phyloP scores from a whole-genome alignment of 2,329 filamentous ascomycete species.

The Colletotrichum endophyticum region DNA sequence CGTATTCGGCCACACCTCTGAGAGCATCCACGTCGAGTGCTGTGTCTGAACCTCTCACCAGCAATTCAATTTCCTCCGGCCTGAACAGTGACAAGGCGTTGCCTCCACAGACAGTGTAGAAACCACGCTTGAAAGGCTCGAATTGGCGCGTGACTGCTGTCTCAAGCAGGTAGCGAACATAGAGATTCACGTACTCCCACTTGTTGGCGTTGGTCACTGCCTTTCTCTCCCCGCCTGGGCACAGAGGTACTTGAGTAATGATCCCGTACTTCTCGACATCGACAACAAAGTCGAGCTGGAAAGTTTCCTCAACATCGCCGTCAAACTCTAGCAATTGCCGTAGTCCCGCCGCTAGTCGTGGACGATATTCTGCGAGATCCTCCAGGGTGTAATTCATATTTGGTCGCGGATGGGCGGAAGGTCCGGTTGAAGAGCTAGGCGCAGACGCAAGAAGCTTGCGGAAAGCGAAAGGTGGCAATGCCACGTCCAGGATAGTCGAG shows the following conservation, averaged over 20 bases:
- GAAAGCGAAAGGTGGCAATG: slow-evolving; percentile 87
- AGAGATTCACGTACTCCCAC: slow-evolving; percentile 85
- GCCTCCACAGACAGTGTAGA: slow-evolving; percentile 89
- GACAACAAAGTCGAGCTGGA: slow-evolving; percentile 82
- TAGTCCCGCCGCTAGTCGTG: slow-evolving; percentile 76
- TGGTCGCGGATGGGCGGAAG: slow-evolving; percentile 61
- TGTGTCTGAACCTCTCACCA: slow-evolving; percentile 86
- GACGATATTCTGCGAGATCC: slow-evolving; percentile 83
- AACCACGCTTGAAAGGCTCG: slow-evolving; percentile 91
- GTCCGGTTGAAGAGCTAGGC: slow-evolving; percentile 62
- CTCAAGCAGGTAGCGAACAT: slow-evolving; percentile 82
- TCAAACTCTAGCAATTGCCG: slow-evolving; percentile 81
- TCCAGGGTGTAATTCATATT: slow-evolving; percentile 77
- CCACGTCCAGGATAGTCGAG: slow-evolving; percentile 88
- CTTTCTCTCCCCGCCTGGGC: slow-evolving; percentile 72
- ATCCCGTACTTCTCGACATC: slow-evolving; percentile 80
- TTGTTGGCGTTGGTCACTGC: slow-evolving; percentile 85
- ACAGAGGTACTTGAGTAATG: slow-evolving; percentile 70
- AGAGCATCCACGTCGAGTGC: slow-evolving; percentile 78
- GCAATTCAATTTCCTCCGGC: slow-evolving; percentile 88
- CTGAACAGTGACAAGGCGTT: slow-evolving; percentile 88
- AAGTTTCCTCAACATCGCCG: slow-evolving; percentile 80
- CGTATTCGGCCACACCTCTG: slow-evolving; percentile 78
- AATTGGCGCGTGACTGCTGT: slow-evolving; percentile 81
- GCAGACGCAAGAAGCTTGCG: slow-evolving; percentile 83